phyloP scores from a whole-genome alignment of 352 stramenopile genomes.

The Phytophthora megakarya region DNA sequence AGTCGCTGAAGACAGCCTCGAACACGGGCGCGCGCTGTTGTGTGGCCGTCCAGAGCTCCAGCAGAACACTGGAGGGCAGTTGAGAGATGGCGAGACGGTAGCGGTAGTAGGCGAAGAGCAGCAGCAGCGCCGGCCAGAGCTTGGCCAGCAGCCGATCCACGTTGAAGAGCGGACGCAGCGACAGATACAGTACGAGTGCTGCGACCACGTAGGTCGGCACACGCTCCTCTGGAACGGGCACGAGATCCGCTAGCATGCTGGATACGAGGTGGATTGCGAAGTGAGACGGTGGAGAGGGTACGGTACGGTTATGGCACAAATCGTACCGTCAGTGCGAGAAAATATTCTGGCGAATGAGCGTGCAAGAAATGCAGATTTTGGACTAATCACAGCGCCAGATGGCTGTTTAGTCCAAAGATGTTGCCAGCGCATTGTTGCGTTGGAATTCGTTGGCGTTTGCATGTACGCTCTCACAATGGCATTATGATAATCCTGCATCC shows the following conservation, averaged over 20 bases:
- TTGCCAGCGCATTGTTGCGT: too few species aligned
- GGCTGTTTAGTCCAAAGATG: conserved; percentile 21
- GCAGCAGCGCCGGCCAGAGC: conserved; percentile 58
- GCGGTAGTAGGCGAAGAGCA: conserved; percentile 57
- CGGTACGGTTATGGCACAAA: conserved; percentile 9
- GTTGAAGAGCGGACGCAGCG: conserved; percentile 68
- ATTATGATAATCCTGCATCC: too few species aligned
- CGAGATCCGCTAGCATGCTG: too few species aligned
- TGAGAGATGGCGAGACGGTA: conserved; percentile 36
- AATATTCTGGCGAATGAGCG: neutral
- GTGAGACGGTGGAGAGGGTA: conserved; percentile 3
- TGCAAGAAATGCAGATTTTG: neutral
- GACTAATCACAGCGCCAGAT: conserved; percentile 24
- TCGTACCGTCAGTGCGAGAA: neutral
- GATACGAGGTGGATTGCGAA: conserved; percentile 6
- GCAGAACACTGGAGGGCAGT: conserved; percentile 35
- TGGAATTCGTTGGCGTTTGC: too few species aligned
- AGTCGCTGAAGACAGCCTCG: conserved; percentile 50
- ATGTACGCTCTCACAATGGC: too few species aligned
- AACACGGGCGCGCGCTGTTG: conserved; percentile 28
- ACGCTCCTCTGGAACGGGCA: conserved; percentile 37
- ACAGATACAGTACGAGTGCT: conserved; percentile 57
- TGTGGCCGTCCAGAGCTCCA: conserved; percentile 38
- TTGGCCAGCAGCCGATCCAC: conserved; percentile 66
- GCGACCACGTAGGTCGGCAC: conserved; percentile 42